Evolutionary conservation across 129 eudicot genomes (phyloP), one percentile per base, ranked within the genome.

Genomic region (Flaveria robusta): DNA sequence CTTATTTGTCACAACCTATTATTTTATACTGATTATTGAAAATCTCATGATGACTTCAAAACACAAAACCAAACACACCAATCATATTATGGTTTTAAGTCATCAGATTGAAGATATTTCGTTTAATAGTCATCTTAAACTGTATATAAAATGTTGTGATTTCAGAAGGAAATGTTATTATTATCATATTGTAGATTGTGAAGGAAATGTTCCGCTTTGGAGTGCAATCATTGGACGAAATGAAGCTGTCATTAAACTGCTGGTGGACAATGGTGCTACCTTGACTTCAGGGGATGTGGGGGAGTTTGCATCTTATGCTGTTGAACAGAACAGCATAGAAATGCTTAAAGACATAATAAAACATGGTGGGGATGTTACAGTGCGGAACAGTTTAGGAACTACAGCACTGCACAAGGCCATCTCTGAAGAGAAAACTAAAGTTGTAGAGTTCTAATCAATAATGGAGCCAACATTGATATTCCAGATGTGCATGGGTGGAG

Each of bases 401-500:
- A 90, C 98, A n/a, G 96, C 97, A 27, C 92, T 93, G 15, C 98
- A 90, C 68, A 84, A 77, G 6, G 97, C 98, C 27, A 81, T 90
- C 14, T 75, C 88, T 9, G 85, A 86, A 18, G 93, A 83, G 54
- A 93, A 90, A 62, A 77, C 71, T n/a, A 79, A 85, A 22, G 74
- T 87, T 2, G 91, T 93, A 9, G 84, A 87, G 81, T 93, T 74
- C 74, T 93, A 74, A 45, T 90, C 7, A 85, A 87, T 43, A 77
- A 85, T 2, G 98, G 96, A 34, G 88, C 96, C 55, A 87, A 87
- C 47, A 83, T 88, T 20, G 98, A 93, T 72, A 83, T 77, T 72
- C 84, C 90, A 13, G 97, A 93, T 71, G 84, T 69, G 27, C 87
- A 94, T 31, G 96, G 91, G 20, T 94, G 98, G 97, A 89, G 93